Conservation (phyloP, 108 stramenopile species). For the Conticribra guillardii region DNA sequence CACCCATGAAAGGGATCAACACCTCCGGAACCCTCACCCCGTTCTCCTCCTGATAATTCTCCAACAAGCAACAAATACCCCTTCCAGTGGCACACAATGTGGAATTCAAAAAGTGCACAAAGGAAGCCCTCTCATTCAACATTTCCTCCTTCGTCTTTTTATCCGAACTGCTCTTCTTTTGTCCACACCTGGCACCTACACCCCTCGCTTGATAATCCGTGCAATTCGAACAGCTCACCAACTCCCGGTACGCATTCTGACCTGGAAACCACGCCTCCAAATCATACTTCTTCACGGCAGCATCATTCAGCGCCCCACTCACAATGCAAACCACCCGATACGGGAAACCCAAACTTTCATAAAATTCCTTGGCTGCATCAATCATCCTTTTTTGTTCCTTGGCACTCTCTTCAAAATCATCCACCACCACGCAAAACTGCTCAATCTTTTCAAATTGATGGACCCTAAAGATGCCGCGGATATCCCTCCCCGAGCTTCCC, state of each 20-base stretch:
- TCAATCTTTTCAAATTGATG: conserved; percentile 99
- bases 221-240: conserved; percentile 99
- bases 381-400: conserved; percentile 93
- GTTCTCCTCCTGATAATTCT: conserved; percentile 95
- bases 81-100: conserved; percentile 98
- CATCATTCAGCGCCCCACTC: conserved; percentile 96
- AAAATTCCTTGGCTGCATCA: conserved; percentile 95
- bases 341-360: conserved; percentile 92
- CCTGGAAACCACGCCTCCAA: conserved; percentile 99
- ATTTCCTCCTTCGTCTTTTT: conserved; percentile 78
- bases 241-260: conserved; percentile 95
- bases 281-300: conserved; percentile 99
- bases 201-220: conserved; percentile 98
- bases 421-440: conserved; percentile 97
- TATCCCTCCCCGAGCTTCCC: conserved; percentile 96
- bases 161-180: conserved; percentile 69
- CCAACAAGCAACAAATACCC: conserved; percentile 97
- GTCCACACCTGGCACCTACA: conserved; percentile 94
- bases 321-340: conserved; percentile 99
- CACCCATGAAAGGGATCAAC: conserved; percentile 98
- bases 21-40: conserved; percentile 96
- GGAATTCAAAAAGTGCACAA: conserved; percentile 97
- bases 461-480: conserved; percentile 99
- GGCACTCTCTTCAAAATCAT: conserved; percentile 90
- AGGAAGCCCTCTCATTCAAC: conserved; percentile 78